These are phyloP conservation scores for Erodium moschatum DNA, from an alignment of 441 rosid species.

Conservation along the genomic window DNA sequence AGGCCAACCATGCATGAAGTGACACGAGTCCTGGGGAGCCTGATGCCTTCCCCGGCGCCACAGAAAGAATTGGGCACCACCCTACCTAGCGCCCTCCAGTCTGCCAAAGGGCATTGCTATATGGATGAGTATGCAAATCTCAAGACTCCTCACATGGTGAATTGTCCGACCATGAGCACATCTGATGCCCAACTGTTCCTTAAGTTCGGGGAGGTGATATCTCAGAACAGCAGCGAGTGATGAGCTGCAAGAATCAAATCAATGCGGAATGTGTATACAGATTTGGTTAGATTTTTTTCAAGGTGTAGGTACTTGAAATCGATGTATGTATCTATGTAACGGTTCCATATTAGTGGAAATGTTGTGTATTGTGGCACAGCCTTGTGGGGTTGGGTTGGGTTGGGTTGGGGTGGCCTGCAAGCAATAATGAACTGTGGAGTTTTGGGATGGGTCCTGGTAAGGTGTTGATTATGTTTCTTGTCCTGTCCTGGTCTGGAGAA, in stretches of 20 bases:
- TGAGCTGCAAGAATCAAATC: constrained; percentile 14
- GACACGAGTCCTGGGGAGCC: constrained; percentile 66
- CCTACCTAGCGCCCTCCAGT: constrained; percentile 15
- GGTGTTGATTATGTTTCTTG: constrained; percentile 2
- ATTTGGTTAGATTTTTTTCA: constrained; percentile 16
- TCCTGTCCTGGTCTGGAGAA: neutral
- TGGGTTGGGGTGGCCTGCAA: neutral
- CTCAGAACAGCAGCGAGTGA: constrained; percentile 47
- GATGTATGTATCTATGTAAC: neutral
- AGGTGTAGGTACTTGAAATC: constrained; percentile 7
- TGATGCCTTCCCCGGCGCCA: constrained; percentile 31
- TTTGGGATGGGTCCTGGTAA: neutral
- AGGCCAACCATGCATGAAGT: constrained; percentile 93
- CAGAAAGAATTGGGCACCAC: constrained; percentile 37
- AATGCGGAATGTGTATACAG: constrained; percentile 13
- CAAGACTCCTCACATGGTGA: constrained; percentile 70
- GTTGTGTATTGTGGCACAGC: neutral
- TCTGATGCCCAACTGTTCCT: constrained; percentile 89
- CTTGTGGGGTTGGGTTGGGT: neutral
- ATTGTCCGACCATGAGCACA: constrained; percentile 85
- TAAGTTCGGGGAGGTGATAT: constrained; percentile 85
- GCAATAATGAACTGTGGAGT: constrained; percentile 8
- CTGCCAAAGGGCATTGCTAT: constrained; percentile 47
- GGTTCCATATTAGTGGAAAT: neutral
- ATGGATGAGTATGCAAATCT: constrained; percentile 81